Evolutionary conservation across 176 grass and related monocot genomes (phyloP), one percentile per base, ranked within the genome.

Genomic region (Eragrostis nindensis): DNA sequence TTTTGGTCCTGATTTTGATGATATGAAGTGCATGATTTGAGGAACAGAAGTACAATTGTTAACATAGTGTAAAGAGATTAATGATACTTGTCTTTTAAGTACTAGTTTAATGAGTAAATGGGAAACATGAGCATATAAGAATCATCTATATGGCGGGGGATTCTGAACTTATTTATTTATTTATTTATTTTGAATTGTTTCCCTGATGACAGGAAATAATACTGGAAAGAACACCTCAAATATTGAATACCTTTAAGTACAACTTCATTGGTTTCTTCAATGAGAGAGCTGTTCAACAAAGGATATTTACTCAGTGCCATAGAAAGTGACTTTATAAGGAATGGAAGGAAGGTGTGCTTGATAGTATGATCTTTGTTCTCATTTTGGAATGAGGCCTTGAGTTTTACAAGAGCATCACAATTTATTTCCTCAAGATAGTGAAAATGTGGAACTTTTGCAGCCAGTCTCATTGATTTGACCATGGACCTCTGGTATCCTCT

Each of bases 401-500:
- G 80, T 73, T 93, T 26, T 54, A 95, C 40, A 79, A 98, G 90
- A 73, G 92, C 75, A 95, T 90, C 82, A 75, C 86, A 98, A 73
- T 95, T 95, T 84, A 98, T 93, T 89, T 98, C 95, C 72, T 98
- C 95, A 22, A 98, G 78, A 87, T 89, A 98, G 77, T 98, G 92
- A 79, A 95, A 95, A 82, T 98, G 95, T 32, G 95, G 95, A 77
- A 98, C 84, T 84, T 91, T 94, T 79, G 90, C 90, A 62, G 95
- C 90, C 82, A 98, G 53, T 76, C 45, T 89, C 95, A 95, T 98
- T 72, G 92, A 95, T 89, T 88, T 98, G 64, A 95, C 88, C 95
- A 98, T 98, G 73, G 88, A 44, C 82, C 92, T 94, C 71, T 98
- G 90, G 57, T 91, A 98, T 79, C 95, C 95, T 92, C 95, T 98